phyloP scores from a whole-genome alignment of 2,329 filamentous ascomycete species.

The Ophiostoma ulmi region DNA sequence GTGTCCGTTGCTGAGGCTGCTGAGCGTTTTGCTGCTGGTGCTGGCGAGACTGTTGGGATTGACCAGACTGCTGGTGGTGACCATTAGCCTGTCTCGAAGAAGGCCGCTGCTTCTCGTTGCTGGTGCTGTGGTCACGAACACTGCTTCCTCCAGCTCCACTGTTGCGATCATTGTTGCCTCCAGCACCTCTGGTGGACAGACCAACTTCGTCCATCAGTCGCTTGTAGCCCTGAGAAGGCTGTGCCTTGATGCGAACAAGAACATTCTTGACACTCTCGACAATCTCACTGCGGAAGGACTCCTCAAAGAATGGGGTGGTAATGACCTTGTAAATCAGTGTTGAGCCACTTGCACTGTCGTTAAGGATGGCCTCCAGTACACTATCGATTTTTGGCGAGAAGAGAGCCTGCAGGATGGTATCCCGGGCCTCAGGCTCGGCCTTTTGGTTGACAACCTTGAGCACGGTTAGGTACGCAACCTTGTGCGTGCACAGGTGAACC shows the following conservation, averaged over 20 bases:
- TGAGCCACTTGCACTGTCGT: conserved; percentile 84
- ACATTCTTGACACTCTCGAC: conserved; percentile 90
- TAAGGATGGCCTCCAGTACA: conserved; percentile 81
- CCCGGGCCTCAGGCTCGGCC: conserved; percentile 84
- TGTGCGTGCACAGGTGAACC: conserved; percentile 94
- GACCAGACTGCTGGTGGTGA: conserved; percentile 38
- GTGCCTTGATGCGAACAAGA: conserved; percentile 81
- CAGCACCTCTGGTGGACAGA: conserved; percentile 58
- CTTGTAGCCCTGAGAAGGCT: conserved; percentile 94
- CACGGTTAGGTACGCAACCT: conserved; percentile 94
- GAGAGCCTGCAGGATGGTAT: conserved; percentile 80
- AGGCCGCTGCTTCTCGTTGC: conserved; percentile 51
- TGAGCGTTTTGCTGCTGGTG: conserved; percentile 37
- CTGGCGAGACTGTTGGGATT: conserved; percentile 29
- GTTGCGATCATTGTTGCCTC: conserved; percentile 34
- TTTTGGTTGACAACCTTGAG: conserved; percentile 98
- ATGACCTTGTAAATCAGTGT: conserved; percentile 98
- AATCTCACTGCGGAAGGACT: conserved; percentile 79
- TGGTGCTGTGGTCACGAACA: conserved; percentile 44
- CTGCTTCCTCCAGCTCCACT: conserved; percentile 39
- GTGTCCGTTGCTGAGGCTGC: conserved; percentile 36
- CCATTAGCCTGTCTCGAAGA: conserved; percentile 50
- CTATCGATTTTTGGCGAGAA: conserved; percentile 89
- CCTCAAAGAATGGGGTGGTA: conserved; percentile 95
- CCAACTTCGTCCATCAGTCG: conserved; percentile 98